A percentile compares a stretch with the other conserved stretches of the same genome.
Evolutionary conservation across 2,329 filamentous ascomycete genomes (phyloP).

Genomic region (Colletotrichum zoysiae): DNA sequence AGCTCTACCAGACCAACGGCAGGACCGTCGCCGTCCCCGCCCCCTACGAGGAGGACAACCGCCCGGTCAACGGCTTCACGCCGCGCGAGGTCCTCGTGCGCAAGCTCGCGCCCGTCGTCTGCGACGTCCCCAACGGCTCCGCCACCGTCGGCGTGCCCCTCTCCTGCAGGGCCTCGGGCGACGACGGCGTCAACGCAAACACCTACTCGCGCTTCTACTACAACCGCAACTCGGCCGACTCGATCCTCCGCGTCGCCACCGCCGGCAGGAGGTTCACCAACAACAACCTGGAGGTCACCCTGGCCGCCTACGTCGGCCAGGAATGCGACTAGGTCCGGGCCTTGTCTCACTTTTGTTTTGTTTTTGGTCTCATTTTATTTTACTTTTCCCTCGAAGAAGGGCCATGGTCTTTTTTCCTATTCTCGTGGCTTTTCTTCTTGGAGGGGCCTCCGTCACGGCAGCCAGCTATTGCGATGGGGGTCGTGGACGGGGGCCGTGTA

Average conservation of each 20-base stretch:
- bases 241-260: constrained; percentile 28
- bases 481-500: neutral
- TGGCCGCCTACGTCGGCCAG: constrained; percentile 1
- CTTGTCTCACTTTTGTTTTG: neutral
- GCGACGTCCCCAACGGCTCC: neutral
- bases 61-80: constrained; percentile 31
- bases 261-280: neutral
- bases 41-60: constrained; percentile 23
- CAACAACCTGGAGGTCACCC: constrained; percentile 17
- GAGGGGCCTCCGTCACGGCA: neutral
- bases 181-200: constrained; percentile 28
- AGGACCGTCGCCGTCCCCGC: constrained; percentile 21
- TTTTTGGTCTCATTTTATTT: too few relatives aligned
- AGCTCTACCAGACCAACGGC: constrained; percentile 28
- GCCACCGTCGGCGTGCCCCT: constrained; percentile 28
- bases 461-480: neutral
- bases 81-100: constrained; percentile 20
- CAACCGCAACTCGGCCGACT: constrained; percentile 23
- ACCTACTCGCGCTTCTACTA: constrained; percentile 28
- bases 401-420: neutral
- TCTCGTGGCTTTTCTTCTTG: neutral
- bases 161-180: constrained; percentile 27
- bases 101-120: constrained; percentile 34
- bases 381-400: neutral
- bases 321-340: constrained; percentile 11